Conservation (phyloP, 2,329 filamentous ascomycete genomes). For the Hypoxylon sp. region DNA sequence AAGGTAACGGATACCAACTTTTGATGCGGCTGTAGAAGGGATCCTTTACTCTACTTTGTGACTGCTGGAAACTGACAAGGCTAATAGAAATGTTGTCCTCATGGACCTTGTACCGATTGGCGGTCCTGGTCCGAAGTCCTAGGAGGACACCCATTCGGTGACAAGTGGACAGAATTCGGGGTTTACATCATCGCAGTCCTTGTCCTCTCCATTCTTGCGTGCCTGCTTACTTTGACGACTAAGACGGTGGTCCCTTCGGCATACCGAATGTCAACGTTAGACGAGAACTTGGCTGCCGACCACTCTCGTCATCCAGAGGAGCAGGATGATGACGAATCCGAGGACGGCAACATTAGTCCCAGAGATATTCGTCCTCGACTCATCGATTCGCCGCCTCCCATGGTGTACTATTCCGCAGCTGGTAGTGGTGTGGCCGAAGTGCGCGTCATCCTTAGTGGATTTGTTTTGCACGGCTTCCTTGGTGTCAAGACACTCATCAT, state of each 20-base stretch:
- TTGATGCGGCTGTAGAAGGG: background rate
- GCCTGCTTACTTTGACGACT: constrained; percentile 85
- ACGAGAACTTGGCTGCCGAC: constrained; percentile 88
- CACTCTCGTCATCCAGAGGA: constrained; percentile 56
- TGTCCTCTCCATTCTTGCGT: constrained; percentile 76
- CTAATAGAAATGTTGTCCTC: constrained; percentile 65
- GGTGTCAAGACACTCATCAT: constrained; percentile 87
- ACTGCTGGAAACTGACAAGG: constrained; percentile 27
- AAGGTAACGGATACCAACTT: constrained; percentile 60
- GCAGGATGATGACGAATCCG: constrained; percentile 56
- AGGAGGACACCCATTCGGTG: constrained; percentile 58
- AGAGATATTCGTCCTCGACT: constrained; percentile 42
- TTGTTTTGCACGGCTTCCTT: constrained; percentile 95
- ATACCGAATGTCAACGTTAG: constrained; percentile 86
- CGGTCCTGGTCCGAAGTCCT: constrained; percentile 66
- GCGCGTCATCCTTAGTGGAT: constrained; percentile 96
- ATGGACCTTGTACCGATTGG: constrained; percentile 68
- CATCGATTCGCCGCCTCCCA: constrained; percentile 66
- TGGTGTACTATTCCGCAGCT: constrained; percentile 95
- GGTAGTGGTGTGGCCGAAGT: constrained; percentile 98
- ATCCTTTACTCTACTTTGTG: constrained; percentile 1
- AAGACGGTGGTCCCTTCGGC: constrained; percentile 94
- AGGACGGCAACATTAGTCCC: constrained; percentile 59
- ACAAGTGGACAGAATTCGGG: constrained; percentile 77
- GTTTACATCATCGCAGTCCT: constrained; percentile 81